Evolutionary conservation across 2,329 filamentous ascomycete species (phyloP), one percentile per base, ranked within the genome.

Genomic region (Seiridium unicorne): DNA sequence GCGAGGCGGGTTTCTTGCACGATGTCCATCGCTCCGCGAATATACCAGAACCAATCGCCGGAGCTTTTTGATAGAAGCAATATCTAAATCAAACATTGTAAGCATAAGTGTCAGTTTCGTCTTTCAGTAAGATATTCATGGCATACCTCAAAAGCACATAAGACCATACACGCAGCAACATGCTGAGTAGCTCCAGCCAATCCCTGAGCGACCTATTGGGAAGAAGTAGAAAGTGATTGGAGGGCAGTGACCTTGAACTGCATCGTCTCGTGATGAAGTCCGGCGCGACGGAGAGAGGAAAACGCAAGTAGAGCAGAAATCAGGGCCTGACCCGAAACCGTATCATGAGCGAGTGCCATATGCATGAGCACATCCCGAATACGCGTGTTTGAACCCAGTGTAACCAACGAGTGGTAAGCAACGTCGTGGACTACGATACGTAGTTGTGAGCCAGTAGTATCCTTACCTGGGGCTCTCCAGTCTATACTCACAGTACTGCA

Each of bases 81-180:
- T 32, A 68, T 66, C 69, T 71, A 48, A 13, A 53, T 1, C 40
- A 48, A n/a, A 31, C 9, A n/a, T 10, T 42, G 49, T 55, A 55
- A 42, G 32, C 51, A 42, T 42, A 42, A 55, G 32, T 55, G 11
- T 40, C 5, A 42, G 13, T 55, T 10, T 10, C 26, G 34, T 55
- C 34, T 31, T 26, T 18, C 10, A 35, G 9, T 11, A 48, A 18
- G 1, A 42, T 9, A 5, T 11, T 11, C 13, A 10, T 11, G 35
- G 59, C 64, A 48, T 31, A 71, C 70, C 63, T 73, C 72, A 40
- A 70, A 71, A 3, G 65, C 61, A 35, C 67, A 68, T 1, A 73
- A 61, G 5, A 72, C 57, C 70, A 73, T 72, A n/a, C 63, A 69
- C 3, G 71, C 62, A 11, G 70, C 69, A 8, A 72, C 61, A 46